phyloP scores from a whole-genome alignment of 139 green algal genomes.

The Picochlorum sp. region DNA sequence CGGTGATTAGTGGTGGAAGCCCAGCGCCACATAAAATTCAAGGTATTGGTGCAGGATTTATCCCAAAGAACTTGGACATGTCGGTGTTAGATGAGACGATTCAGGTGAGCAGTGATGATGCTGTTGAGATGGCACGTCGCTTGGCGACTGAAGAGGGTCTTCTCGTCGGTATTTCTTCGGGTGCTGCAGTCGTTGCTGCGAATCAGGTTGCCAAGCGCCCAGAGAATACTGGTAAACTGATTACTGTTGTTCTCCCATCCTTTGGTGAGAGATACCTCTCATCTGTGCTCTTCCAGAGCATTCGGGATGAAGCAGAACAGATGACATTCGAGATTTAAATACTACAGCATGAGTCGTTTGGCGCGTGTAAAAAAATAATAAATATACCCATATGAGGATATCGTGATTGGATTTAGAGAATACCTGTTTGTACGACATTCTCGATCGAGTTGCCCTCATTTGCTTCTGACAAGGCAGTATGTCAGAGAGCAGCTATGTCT shows the following conservation, averaged over 20 bases:
- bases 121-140: conserved; percentile 73
- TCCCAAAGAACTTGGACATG: conserved; percentile 80
- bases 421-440: not conserved
- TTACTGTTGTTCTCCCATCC: conserved; percentile 77
- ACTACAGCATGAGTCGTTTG: not conserved
- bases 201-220: conserved; percentile 64
- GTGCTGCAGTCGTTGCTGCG: conserved; percentile 47
- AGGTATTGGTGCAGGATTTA: conserved; percentile 95
- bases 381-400: too few species aligned
- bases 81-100: conserved; percentile 78
- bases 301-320: conserved; percentile 72
- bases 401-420: too few species aligned
- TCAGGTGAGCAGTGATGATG: conserved; percentile 70
- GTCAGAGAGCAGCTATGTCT: not conserved
- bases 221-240: conserved; percentile 78
- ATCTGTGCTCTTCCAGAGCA: conserved; percentile 71
- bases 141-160: conserved; percentile 82
- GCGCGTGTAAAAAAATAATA: not conserved
- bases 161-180: conserved; percentile 61
- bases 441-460: not conserved
- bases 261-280: conserved; percentile 88
- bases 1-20: conserved; percentile 54
- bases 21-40: conserved; percentile 92
- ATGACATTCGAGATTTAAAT: conserved; percentile 62
- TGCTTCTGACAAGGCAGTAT: not conserved